A percentile compares a stretch with the other conserved stretches of the same genome.
Evolutionary conservation across 164 flowering plant genomes (phyloP).

Genomic region (Saururus chinensis): DNA sequence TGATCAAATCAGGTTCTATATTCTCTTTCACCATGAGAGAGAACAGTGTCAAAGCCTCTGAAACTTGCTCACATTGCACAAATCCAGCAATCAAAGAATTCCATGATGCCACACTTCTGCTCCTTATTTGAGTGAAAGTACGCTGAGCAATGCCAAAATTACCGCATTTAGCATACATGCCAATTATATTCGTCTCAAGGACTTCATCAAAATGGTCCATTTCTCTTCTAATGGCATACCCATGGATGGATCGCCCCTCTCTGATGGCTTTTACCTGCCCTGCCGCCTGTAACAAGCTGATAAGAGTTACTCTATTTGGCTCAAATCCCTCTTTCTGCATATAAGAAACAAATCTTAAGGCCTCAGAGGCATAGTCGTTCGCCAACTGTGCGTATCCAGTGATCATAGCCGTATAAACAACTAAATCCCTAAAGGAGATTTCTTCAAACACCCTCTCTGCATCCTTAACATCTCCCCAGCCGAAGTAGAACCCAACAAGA

Average conservation of each 20-base stretch:
- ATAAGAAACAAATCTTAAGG: conserved; percentile 22
- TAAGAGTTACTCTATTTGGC: conserved; percentile 51
- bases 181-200: conserved; percentile 38
- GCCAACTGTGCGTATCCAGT: conserved; percentile 32
- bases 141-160: conserved; percentile 11
- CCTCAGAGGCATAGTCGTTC: conserved; percentile 12
- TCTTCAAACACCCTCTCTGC: conserved; percentile 42
- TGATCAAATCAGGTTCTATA: conserved; percentile 25
- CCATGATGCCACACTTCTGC: conserved; percentile 22
- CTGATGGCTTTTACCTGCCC: conserved; percentile 17
- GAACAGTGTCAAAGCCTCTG: conserved; percentile 26
- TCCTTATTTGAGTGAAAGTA: conserved; percentile 14
- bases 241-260: conserved; percentile 32
- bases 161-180: conserved; percentile 45
- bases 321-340: conserved; percentile 34
- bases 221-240: conserved; percentile 38
- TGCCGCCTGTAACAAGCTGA: conserved; percentile 52
- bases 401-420: conserved; percentile 38
- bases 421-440: conserved; percentile 34
- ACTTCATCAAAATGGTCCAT: conserved; percentile 32
- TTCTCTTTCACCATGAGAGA: conserved; percentile 16
- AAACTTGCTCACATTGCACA: conserved; percentile 23
- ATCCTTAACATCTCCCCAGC: conserved; percentile 18
- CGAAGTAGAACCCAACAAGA: conserved; percentile 22
- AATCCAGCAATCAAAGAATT: conserved; percentile 33